These are phyloP conservation scores for Pulveroboletus frians DNA, from an alignment of 768 basidiomycete species.

Conservation along the genomic window DNA sequence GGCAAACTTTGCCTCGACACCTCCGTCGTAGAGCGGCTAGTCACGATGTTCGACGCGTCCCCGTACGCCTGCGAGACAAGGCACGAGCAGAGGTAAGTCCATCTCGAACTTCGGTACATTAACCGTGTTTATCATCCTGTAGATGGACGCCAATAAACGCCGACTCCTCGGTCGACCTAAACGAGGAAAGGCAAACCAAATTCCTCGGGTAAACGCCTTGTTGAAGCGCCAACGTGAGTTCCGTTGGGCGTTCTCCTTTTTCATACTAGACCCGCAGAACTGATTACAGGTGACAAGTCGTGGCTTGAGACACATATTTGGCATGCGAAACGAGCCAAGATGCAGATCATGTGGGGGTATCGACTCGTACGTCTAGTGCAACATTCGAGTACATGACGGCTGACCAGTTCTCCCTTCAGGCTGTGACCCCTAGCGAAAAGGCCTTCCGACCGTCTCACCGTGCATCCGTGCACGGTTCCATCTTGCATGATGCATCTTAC, in stretches of 20 bases:
- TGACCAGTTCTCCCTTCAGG: constrained; percentile 37
- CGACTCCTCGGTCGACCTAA: constrained; percentile 46
- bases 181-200: constrained; percentile 54
- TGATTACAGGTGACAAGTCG: constrained; percentile 61
- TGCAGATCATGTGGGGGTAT: constrained; percentile 91
- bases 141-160: constrained; percentile 53
- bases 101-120: background rate
- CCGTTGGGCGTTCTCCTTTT: background rate
- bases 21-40: constrained; percentile 90
- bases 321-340: constrained; percentile 96
- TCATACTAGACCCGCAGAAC: background rate
- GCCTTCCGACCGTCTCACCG: constrained; percentile 88
- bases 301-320: constrained; percentile 98
- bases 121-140: constrained; percentile 28
- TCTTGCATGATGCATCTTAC: constrained; percentile 90
- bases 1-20: constrained; percentile 91
- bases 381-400: too few species aligned
- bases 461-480: constrained; percentile 77
- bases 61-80: constrained; percentile 73
- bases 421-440: constrained; percentile 85
- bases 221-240: constrained; percentile 67
- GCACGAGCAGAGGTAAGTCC: constrained; percentile 72
- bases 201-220: constrained; percentile 56
- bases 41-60: constrained; percentile 90
- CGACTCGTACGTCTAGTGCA: constrained; percentile 51